These are phyloP conservation scores for Aspergillus tamarii DNA, from an alignment of 2,329 filamentous ascomycete genomes.

Conservation along the genomic window DNA sequence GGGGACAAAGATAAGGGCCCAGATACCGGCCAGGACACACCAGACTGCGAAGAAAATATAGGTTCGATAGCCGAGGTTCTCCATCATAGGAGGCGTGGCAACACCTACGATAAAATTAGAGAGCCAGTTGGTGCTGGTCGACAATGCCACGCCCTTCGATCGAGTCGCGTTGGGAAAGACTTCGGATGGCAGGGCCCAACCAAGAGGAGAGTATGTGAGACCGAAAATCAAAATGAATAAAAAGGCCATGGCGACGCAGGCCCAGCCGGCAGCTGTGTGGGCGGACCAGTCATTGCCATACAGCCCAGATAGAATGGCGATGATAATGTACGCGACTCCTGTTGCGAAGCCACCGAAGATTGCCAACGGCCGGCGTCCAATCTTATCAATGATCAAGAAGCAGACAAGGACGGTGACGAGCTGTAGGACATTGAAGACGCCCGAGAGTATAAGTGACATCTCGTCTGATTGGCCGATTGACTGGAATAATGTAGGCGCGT, in stretches of 20 bases:
- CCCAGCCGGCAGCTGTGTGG: conserved; percentile 25
- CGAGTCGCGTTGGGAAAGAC: conserved; percentile 38
- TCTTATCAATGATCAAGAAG: conserved; percentile 34
- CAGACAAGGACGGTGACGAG: conserved; percentile 32
- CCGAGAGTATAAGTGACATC: conserved; percentile 23
- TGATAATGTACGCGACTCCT: conserved; percentile 31
- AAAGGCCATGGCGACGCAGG: conserved; percentile 19
- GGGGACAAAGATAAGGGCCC: conserved; percentile 54
- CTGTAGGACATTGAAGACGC: conserved; percentile 39
- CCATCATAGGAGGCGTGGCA: conserved; percentile 64
- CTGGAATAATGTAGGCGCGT: conserved; percentile 47
- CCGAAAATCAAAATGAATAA: conserved; percentile 25
- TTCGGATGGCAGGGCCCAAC: conserved; percentile 42
- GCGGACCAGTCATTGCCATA: conserved; percentile 24
- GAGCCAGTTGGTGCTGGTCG: conserved; percentile 41
- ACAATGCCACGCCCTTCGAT: conserved; percentile 40
- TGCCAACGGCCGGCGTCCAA: conserved; percentile 30
- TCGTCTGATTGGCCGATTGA: conserved; percentile 31
- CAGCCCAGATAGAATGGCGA: conserved; percentile 28
- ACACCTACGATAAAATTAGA: conserved; percentile 54
- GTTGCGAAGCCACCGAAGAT: conserved; percentile 32
- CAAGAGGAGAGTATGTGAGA: conserved; percentile 36
- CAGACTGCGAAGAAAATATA: conserved; percentile 62
- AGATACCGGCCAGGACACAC: conserved; percentile 50
- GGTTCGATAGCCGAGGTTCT: conserved; percentile 52